Evolutionary conservation across 306 rosid genomes (phyloP), one percentile per base, ranked within the genome.

Genomic region (Sesbania bispinosa): DNA sequence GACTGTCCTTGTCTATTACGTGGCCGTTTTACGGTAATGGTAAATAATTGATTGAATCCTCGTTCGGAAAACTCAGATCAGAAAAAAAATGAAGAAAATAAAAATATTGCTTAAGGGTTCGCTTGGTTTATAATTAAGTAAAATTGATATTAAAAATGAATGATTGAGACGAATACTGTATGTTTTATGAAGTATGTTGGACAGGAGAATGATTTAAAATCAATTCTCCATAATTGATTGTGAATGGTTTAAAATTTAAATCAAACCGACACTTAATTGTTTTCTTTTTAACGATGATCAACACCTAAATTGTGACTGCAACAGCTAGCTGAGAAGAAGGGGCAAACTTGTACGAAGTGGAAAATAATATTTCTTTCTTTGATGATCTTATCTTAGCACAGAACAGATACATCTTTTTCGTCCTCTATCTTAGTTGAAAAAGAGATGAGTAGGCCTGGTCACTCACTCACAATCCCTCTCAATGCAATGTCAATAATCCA

Each of bases 401-500:
- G n/a, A n/a, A 65, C 71, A 60, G 77, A 62, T 21, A 71, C 50
- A 54, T 79, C 58, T 16, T 79, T 83, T 74, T 70, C 46, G 10
- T 4, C 59, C 62, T 19, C 15, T 9, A n/a, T n/a, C n/a, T n/a
- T 10, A 26, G 30, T 41, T 36, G 63, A 21, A 66, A 73, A 48
- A 69, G 47, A 53, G 42, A 32, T 32, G 50, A 0, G 54, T 63
- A 59, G n/a, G 80, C 73, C 39, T 68, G 61, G 74, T 85, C 82
- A 75, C 76, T 69, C 76, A 26, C 75, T 73, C 88, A 60, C 80
- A 30, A 48, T 77, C 81, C 51, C 65, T 72, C 75, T 60, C 63
- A 58, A 13, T 82, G 79, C 79, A 69, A 75, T 71, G 75, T 81
- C 81, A 77, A 69, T 79, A 74, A 73, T 79, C 80, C 19, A 58